Conservation (phyloP, 495 filamentous ascomycete species). For the Neurospora pannonica region DNA sequence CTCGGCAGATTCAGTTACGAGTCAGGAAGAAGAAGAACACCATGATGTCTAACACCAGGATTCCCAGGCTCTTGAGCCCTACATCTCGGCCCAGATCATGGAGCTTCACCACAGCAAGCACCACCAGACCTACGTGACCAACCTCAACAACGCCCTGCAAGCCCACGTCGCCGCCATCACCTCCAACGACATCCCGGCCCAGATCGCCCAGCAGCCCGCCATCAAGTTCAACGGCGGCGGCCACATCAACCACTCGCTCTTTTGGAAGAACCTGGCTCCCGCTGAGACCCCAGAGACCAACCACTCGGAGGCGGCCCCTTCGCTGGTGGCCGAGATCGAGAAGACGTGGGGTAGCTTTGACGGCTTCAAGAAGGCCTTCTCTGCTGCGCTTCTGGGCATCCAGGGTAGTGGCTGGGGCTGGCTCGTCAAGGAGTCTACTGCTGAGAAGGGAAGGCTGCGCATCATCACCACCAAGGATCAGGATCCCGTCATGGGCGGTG, state of each 20-base stretch:
- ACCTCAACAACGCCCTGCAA: slow-evolving; percentile 53
- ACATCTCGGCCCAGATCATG: slow-evolving; percentile 92
- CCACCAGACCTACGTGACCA: slow-evolving; percentile 65
- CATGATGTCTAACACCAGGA: neutral
- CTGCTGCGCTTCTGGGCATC: slow-evolving; percentile 50
- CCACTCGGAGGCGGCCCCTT: slow-evolving; percentile 43
- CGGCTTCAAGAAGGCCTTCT: slow-evolving; percentile 67
- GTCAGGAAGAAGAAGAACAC: neutral
- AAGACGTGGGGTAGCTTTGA: slow-evolving; percentile 56
- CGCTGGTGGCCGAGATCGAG: slow-evolving; percentile 54
- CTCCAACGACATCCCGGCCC: slow-evolving; percentile 41
- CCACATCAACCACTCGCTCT: slow-evolving; percentile 85
- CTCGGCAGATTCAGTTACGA: neutral
- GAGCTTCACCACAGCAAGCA: slow-evolving; percentile 70
- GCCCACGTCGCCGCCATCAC: slow-evolving; percentile 41
- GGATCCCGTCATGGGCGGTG: slow-evolving; percentile 85
- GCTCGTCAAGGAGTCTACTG: slow-evolving; percentile 64
- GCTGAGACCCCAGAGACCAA: slow-evolving; percentile 55
- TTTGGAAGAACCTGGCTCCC: slow-evolving; percentile 88
- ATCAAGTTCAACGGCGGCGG: slow-evolving; percentile 92
- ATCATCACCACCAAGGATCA: slow-evolving; percentile 86
- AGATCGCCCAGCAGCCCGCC: slow-evolving; percentile 64
- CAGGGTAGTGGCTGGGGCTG: slow-evolving; percentile 70
- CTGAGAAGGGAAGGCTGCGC: slow-evolving; percentile 56
- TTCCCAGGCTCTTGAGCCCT: slow-evolving; percentile 68